Conservation (phyloP, 495 filamentous ascomycete genomes). For the Rusavskia elegans region DNA sequence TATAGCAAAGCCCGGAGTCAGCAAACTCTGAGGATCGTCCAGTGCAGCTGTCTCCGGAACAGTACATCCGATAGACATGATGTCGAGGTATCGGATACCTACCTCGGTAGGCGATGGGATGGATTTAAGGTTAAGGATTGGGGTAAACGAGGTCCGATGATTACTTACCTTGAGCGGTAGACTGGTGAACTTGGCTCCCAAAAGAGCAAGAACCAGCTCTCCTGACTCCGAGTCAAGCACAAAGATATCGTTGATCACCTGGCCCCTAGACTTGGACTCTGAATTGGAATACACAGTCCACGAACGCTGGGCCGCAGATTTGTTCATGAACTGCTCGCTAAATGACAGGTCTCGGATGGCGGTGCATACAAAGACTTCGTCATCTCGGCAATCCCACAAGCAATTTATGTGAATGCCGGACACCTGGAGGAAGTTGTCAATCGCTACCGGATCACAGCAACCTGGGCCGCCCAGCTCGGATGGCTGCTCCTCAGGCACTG, state of each 20-base stretch:
- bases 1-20: no score
- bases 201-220: slow-evolving; percentile 13
- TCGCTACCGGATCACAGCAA: slow-evolving; percentile 11
- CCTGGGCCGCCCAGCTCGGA: neutral
- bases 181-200: slow-evolving; percentile 18
- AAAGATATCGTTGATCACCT: slow-evolving; percentile 20
- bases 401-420: slow-evolving; percentile 26
- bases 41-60: no score
- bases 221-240: slow-evolving; percentile 13
- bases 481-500: slow-evolving; percentile 6
- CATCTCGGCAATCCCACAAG: slow-evolving; percentile 3
- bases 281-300: slow-evolving; percentile 10
- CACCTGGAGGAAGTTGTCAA: slow-evolving; percentile 27
- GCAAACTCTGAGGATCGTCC: no score
- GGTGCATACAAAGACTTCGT: slow-evolving; percentile 18
- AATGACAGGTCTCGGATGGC: slow-evolving; percentile 5
- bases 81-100: no score
- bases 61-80: no score
- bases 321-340: neutral
- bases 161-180: slow-evolving; percentile 11
- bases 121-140: no score
- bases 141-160: no score
- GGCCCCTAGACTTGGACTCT: neutral
- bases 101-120: no score
- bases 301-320: neutral